A percentile compares a stretch with the other conserved stretches of the same genome.
phyloP scores from a whole-genome alignment of 2,329 filamentous ascomycete species.

The Talaromyces sp. region DNA sequence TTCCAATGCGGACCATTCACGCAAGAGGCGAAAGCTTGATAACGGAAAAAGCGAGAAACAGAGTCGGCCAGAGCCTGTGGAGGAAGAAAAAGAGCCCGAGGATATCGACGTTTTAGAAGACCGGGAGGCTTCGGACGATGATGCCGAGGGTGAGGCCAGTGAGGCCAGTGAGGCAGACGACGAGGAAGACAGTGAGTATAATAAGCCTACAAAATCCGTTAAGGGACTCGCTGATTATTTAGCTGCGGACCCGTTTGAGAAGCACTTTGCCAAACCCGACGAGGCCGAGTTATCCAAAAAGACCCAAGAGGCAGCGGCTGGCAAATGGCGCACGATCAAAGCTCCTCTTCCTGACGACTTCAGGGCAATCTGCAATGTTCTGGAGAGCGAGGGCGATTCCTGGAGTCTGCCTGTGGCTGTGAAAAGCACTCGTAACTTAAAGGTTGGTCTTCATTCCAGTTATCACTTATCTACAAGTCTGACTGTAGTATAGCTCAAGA shows the following conservation, averaged over 20 bases:
- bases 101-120: constrained; percentile 45
- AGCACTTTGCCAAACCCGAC: constrained; percentile 69
- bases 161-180: constrained; percentile 32
- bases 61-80: constrained; percentile 20
- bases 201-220: neutral
- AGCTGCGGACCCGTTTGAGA: constrained; percentile 67
- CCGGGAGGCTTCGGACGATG: constrained; percentile 43
- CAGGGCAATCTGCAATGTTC: constrained; percentile 26
- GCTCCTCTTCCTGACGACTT: constrained; percentile 28
- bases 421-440: constrained; percentile 30
- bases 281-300: constrained; percentile 54
- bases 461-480: neutral
- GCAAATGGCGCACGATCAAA: constrained; percentile 46
- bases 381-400: constrained; percentile 23
- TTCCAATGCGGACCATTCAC: constrained; percentile 33
- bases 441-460: constrained; percentile 22
- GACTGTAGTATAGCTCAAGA: constrained; percentile 61
- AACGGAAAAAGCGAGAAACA: constrained; percentile 24
- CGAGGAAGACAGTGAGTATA: constrained; percentile 23
- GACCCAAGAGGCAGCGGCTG: constrained; percentile 43
- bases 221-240: constrained; percentile 50
- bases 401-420: constrained; percentile 23
- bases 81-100: constrained; percentile 28
- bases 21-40: constrained; percentile 52
- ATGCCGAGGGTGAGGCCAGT: constrained; percentile 26